Base-by-base conservation (phyloP, 805 yeast genomes). In the Nakazawaea wickerhamii region DNA sequence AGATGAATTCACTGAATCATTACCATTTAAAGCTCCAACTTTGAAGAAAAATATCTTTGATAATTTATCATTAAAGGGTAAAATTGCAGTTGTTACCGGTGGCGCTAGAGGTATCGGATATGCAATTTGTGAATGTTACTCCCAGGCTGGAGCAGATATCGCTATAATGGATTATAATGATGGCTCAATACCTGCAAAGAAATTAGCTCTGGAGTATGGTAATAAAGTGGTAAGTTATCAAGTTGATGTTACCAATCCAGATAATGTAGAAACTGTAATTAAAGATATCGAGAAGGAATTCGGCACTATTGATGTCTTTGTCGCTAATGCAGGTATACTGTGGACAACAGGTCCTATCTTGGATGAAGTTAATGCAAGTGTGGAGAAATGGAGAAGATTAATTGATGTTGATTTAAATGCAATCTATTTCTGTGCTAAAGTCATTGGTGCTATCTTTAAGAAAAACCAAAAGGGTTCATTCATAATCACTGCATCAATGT, bases 81-180 rank as follows among this genome's bases (percentile, higher is more conserved):
- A 84, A 62, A 82, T 81, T 11, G 93, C 95, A 21, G 77, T 85
- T 4, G 75, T 87, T 45, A 84, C 95, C n/a, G 95, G 95, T 36
- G 84, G 87, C 10, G 80, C 90, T 14, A 71, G 83, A 36, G 95
- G 95, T 26, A 86, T 87, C 50, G 95, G 95, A 13, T 75, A 61
- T 52, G 86, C 85, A 4, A 84, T 84, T 27, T 95, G 95, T 34
- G 84, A 79, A 59, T 90, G 88, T 2, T 85, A 70, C 54, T 84
- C 89, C 38, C 91, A 85, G 64, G 91, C 91, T 4, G 95, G 95
- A 40, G 95, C 95, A 8, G 83, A 83, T 48, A 76, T 88, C 26
- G 86, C 86, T 36, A 54, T 68, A 36, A 64, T 69, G 63, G 64
- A 54, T 50, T 61, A 49, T 48, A 40, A 40, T 33, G 61, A 53